These are phyloP conservation scores for Fusarium agapanthi DNA, from an alignment of 2,329 filamentous ascomycete species.

Conservation along the genomic window DNA sequence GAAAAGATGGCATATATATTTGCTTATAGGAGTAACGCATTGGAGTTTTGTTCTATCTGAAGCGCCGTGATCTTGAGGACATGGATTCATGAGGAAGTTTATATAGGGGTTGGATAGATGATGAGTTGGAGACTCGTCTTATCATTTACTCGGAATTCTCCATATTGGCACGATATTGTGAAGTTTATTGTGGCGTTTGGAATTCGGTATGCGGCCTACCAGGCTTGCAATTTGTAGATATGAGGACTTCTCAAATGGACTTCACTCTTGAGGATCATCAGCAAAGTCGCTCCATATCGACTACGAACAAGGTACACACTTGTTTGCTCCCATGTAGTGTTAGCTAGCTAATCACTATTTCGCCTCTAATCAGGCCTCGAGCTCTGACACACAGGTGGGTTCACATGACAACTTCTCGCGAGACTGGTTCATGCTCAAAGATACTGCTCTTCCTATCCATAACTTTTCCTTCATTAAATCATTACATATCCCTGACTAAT, in stretches of 20 bases:
- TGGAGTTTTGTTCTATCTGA: conserved; percentile 26
- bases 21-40: conserved; percentile 3
- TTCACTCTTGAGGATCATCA: not conserved
- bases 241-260: not conserved
- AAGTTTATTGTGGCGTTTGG: not conserved
- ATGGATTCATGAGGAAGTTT: conserved; percentile 18
- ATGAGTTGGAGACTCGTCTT: conserved; percentile 14
- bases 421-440: not conserved
- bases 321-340: not conserved
- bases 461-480: conserved; percentile 22
- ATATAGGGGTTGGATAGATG: conserved; percentile 20
- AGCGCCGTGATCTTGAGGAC: conserved; percentile 16
- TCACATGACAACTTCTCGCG: not conserved
- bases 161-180: not conserved
- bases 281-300: not conserved
- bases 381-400: not conserved
- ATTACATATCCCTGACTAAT: not conserved
- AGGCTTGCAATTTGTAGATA: not conserved
- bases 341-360: rapidly evolving
- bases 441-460: not conserved
- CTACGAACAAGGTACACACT: not conserved
- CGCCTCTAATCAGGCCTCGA: no score
- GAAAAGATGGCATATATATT: not conserved
- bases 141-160: conserved; percentile 4
- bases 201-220: not conserved